Evolutionary conservation across 495 filamentous ascomycete species (phyloP), one percentile per base, ranked within the genome.

Genomic region (Diplogelasinospora grovesii): DNA sequence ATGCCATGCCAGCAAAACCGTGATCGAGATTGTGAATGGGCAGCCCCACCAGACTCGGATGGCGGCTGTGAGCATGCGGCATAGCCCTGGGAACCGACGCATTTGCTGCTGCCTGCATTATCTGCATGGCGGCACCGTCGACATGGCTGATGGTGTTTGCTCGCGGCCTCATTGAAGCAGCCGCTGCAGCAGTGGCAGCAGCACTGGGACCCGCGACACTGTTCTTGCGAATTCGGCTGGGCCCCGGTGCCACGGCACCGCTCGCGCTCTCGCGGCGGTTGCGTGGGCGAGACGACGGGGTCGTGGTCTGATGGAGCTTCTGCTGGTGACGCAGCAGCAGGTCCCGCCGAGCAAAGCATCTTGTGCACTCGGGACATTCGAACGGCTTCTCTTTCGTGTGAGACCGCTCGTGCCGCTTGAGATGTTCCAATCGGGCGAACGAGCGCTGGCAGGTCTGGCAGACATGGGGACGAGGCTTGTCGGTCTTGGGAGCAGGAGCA

Each of bases 331-430:
- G 78, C 42, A 99, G 69, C 39, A 99, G 77, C 44, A 99, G 64
- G 61, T 99, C 92, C 43, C 92, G 78, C 23, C 92, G 79, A 22
- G 92, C 92, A 68, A 99, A 99, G 71, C 92, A 97, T 57, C 92
- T 70, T 15, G 86, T 73, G 58, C 92, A 99, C 60, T 97, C 89
- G 18, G 90, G 89, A 49, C 92, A 99, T 59, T 95, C 90, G 57
- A 99, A 99, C 2, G 92, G 92, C 70, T 98, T 98, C 60, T 99
- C 92, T 59, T 99, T 99, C 8, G 92, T 99, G 54, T 99, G 92
- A 14, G 92, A 97, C 29, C 92, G 82, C 71, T 99, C 92, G 65
- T 99, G 92, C 31, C 92, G 84, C 68, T 99, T 99, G 45, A 99
- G 69, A 65, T 99, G 92, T 66, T 99, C 92, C 50, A 99, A 65